These are phyloP conservation scores for Blastocrithidia nonstop DNA, from an alignment of 208 protist species.

Conservation along the genomic window DNA sequence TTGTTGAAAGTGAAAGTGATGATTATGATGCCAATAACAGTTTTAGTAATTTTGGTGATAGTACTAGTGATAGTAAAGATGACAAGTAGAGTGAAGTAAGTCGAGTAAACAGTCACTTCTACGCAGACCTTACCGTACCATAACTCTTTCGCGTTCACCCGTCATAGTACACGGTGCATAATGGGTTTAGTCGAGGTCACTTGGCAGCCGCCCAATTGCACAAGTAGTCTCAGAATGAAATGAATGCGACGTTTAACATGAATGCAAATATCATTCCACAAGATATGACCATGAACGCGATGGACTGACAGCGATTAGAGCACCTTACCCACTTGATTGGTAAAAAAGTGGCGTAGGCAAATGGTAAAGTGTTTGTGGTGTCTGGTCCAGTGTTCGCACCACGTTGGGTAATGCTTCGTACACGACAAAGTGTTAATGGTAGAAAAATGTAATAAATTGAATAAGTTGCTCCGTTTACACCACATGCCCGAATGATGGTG, in stretches of 20 bases:
- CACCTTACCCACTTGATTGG: conserved; percentile 29
- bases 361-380: conserved; percentile 18
- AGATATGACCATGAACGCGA: conserved; percentile 70
- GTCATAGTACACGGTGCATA: conserved; percentile 23
- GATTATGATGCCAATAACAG: no score
- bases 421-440: conserved; percentile 6
- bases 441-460: neutral
- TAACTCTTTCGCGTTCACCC: conserved; percentile 40
- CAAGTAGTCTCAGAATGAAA: conserved; percentile 37
- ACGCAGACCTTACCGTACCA: conserved; percentile 41
- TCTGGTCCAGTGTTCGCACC: conserved; percentile 53
- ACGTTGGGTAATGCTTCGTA: conserved; percentile 11
- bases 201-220: conserved; percentile 73
- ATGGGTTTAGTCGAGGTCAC: conserved; percentile 61
- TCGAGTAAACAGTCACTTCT: conserved; percentile 44
- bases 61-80: no score
- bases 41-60: no score
- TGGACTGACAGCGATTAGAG: conserved; percentile 74
- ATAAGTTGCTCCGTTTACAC: neutral
- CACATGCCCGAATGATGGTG: conserved; percentile 10
- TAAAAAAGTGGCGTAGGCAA: conserved; percentile 10
- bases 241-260: conserved; percentile 77
- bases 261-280: conserved; percentile 79
- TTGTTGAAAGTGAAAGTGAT: no score
- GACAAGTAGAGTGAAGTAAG: conserved; percentile 1